Evolutionary conservation across 192 early-diverging fungal genomes (phyloP).

Genomic region (Coemansia sp.): DNA sequence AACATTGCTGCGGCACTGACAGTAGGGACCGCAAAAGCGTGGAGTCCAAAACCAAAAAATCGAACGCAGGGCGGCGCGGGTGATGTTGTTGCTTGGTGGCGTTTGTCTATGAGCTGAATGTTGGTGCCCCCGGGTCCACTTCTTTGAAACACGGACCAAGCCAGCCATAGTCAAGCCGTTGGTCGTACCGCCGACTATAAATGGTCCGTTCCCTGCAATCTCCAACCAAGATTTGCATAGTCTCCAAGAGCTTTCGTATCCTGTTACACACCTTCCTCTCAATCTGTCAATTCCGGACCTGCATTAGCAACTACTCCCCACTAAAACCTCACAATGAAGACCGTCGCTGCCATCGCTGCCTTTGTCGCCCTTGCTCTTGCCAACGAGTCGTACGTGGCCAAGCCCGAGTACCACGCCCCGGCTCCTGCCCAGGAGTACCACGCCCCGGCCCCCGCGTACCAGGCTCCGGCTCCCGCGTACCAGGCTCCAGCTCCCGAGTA

Average conservation of each 20-base stretch:
- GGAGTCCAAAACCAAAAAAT: background rate
- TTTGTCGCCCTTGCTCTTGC: constrained; percentile 31
- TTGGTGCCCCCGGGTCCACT: background rate
- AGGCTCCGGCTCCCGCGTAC: constrained; percentile 14
- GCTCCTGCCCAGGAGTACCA: constrained; percentile 14
- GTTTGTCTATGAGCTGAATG: background rate
- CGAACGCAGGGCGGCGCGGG: background rate
- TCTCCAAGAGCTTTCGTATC: background rate
- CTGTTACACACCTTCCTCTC: background rate
- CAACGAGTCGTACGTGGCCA: constrained; percentile 22
- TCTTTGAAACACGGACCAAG: no score
- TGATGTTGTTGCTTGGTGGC: constrained; percentile 1
- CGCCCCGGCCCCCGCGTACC: constrained; percentile 11
- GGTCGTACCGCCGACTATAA: background rate
- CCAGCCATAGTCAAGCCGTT: background rate
- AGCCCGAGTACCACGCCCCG: constrained; percentile 20
- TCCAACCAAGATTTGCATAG: background rate
- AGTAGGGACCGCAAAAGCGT: background rate
- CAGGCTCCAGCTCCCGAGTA: constrained; percentile 13
- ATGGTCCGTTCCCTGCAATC: constrained; percentile 13
- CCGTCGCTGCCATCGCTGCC: constrained; percentile 26
- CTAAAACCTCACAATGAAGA: constrained; percentile 30
- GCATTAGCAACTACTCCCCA: background rate
- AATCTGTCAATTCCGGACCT: background rate
- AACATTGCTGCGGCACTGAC: background rate